phyloP scores from a whole-genome alignment of 2,329 filamentous ascomycete genomes.

The Calonectria naviculata region DNA sequence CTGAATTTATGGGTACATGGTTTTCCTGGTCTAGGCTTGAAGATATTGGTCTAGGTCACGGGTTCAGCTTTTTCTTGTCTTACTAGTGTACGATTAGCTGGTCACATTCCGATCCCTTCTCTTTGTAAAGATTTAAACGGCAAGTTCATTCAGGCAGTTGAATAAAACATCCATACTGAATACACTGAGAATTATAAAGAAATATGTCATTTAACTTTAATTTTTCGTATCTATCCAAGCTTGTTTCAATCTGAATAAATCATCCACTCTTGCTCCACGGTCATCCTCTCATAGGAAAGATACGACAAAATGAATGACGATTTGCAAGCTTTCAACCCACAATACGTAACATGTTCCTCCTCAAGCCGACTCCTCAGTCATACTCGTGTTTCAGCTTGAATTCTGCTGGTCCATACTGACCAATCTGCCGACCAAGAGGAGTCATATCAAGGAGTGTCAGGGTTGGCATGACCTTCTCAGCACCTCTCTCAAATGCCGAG shows the following conservation, averaged over 20 bases:
- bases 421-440: constrained; percentile 47
- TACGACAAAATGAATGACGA: background rate
- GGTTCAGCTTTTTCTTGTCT: background rate
- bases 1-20: background rate
- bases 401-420: constrained; percentile 35
- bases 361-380: background rate
- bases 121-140: background rate
- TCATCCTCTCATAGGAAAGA: background rate
- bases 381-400: constrained; percentile 43
- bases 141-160: background rate
- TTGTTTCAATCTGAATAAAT: background rate
- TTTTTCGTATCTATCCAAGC: background rate
- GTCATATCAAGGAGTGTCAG: constrained; percentile 48
- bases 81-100: background rate
- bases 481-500: constrained; percentile 46
- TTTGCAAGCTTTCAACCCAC: background rate
- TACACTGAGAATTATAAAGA: background rate
- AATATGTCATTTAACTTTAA: background rate
- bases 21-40: no score
- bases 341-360: no score
- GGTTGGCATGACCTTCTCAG: constrained; percentile 44
- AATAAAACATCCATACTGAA: background rate
- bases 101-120: background rate
- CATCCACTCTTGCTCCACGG: fast-evolving
- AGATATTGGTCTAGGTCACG: background rate